Evolutionary conservation across 208 protist species (phyloP).

Genomic region (Wallacemonas rigidus): DNA sequence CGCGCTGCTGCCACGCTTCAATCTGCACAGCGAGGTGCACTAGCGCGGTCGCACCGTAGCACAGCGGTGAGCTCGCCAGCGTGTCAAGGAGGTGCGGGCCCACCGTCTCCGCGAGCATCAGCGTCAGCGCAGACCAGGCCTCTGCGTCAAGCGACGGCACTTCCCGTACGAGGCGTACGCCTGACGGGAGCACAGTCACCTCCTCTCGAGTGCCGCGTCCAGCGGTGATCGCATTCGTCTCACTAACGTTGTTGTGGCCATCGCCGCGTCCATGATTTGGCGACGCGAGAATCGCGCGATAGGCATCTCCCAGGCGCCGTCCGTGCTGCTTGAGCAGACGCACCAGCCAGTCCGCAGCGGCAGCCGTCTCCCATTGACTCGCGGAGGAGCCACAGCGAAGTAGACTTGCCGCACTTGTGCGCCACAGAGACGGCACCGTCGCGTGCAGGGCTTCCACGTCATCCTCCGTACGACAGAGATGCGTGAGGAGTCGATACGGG

Average conservation of each 20-base stretch:
- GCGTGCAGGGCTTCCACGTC: conserved; percentile 43
- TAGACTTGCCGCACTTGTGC: conserved; percentile 58
- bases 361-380: conserved; percentile 72
- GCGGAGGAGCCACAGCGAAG: conserved; percentile 41
- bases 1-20: conserved; percentile 29
- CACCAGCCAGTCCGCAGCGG: conserved; percentile 75
- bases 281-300: not conserved
- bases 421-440: conserved; percentile 69
- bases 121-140: not conserved
- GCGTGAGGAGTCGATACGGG: conserved; percentile 52
- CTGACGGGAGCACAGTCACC: not conserved
- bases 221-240: too few species aligned
- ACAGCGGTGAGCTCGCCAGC: conserved; percentile 27
- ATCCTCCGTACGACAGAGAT: conserved; percentile 38
- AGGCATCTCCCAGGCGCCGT: not conserved
- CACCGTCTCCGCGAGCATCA: not conserved
- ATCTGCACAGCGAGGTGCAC: conserved; percentile 29
- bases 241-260: too few species aligned
- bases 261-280: too few species aligned
- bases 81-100: conserved; percentile 29
- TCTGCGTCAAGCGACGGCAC: not conserved
- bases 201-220: not conserved
- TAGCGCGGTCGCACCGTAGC: conserved; percentile 38
- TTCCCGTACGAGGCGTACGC: conserved; percentile 7
- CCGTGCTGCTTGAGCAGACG: conserved; percentile 29